phyloP scores from a whole-genome alignment of 805 yeast genomes.

The Candida corydali region DNA sequence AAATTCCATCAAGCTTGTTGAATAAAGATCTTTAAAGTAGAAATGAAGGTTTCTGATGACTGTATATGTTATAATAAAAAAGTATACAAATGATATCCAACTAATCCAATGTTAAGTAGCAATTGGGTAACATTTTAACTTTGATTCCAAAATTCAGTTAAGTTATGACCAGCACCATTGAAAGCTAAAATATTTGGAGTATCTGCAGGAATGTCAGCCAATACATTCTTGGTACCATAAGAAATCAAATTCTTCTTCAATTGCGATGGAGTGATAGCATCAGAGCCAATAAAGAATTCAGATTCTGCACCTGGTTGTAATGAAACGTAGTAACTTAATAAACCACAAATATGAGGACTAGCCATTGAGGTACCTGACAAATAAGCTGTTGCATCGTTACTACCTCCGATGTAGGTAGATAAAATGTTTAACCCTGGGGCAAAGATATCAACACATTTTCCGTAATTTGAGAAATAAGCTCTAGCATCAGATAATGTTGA shows the following conservation, averaged over 20 bases:
- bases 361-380: conserved; percentile 98
- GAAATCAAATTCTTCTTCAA: conserved; percentile 72
- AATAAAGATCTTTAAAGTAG: too few species aligned
- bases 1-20: too few species aligned
- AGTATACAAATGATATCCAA: too few species aligned
- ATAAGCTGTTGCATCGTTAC: conserved; percentile 69
- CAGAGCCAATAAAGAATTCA: conserved; percentile 52
- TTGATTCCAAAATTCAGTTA: conserved; percentile 58
- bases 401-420: conserved; percentile 83
- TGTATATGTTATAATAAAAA: too few species aligned
- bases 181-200: conserved; percentile 75
- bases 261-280: conserved; percentile 63
- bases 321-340: conserved; percentile 83
- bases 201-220: conserved; percentile 62
- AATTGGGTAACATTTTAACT: too few species aligned
- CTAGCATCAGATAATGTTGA: conserved; percentile 82
- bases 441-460: conserved; percentile 92
- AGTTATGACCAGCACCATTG: conserved; percentile 78
- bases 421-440: conserved; percentile 93
- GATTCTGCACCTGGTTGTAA: conserved; percentile 74
- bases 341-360: conserved; percentile 92
- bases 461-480: conserved; percentile 94
- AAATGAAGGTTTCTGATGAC: too few species aligned
- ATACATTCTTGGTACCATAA: conserved; percentile 57
- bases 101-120: too few species aligned